Evolutionary conservation across 352 stramenopile genomes (phyloP).

Genomic region (Phytophthora lateralis): DNA sequence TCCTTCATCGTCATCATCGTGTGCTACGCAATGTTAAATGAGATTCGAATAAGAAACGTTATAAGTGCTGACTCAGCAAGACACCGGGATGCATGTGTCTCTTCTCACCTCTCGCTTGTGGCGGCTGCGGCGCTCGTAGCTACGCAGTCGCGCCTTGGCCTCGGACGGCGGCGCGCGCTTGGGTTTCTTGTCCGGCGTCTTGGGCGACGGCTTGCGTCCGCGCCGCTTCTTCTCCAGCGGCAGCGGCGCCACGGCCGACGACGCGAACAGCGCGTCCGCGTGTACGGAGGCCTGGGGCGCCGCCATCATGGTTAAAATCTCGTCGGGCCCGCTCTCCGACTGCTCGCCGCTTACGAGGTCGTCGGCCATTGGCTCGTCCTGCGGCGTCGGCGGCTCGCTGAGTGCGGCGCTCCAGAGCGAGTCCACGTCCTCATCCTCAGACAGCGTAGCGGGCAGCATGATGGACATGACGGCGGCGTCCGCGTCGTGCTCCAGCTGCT

Average conservation of each 20-base stretch:
- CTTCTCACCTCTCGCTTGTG: constrained; percentile 52
- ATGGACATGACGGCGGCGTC: constrained; percentile 30
- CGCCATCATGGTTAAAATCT: constrained; percentile 47
- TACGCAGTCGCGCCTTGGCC: constrained; percentile 51
- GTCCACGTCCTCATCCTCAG: constrained; percentile 32
- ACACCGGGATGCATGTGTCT: not conserved
- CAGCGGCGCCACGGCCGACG: constrained; percentile 27
- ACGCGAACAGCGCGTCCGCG: constrained; percentile 32
- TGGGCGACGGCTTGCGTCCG: constrained; percentile 46
- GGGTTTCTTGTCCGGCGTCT: constrained; percentile 42
- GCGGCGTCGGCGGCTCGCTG: constrained; percentile 9
- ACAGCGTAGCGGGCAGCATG: constrained; percentile 32
- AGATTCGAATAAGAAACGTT: constrained; percentile 1
- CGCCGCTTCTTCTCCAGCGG: constrained; percentile 42
- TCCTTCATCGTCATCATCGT: constrained; percentile 64
- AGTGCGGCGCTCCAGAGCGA: constrained; percentile 41
- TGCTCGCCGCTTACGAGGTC: constrained; percentile 37
- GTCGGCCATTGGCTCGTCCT: constrained; percentile 26
- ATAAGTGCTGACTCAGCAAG: constrained; percentile 20
- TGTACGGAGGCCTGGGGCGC: constrained; percentile 25
- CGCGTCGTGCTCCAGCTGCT: constrained; percentile 12
- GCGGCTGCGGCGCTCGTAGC: constrained; percentile 60
- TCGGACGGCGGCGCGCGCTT: constrained; percentile 45
- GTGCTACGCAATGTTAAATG: constrained; percentile 41
- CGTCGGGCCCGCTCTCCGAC: constrained; percentile 36